phyloP scores from a whole-genome alignment of 345 rosid species.

The Salix udensis region DNA sequence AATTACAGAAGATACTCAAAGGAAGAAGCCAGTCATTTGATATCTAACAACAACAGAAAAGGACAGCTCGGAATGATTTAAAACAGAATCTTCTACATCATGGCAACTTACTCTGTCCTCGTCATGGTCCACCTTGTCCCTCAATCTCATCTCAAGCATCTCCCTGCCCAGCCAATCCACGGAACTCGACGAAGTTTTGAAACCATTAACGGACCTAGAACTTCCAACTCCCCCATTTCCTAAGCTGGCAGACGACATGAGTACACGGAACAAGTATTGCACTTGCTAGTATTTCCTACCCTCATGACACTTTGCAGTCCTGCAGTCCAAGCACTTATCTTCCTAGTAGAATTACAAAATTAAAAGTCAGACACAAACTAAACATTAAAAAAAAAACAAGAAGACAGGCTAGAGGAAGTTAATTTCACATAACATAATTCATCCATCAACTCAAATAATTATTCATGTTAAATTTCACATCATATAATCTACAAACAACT shows the following conservation, averaged over 20 bases:
- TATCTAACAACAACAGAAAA: neutral
- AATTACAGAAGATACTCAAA: neutral
- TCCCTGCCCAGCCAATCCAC: slow-evolving; percentile 95
- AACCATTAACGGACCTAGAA: slow-evolving; percentile 81
- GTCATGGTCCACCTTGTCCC: slow-evolving; percentile 74
- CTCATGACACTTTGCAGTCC: slow-evolving; percentile 26
- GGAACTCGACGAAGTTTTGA: slow-evolving; percentile 85
- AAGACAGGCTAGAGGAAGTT: neutral
- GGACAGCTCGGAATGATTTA: neutral
- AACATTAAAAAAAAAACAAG: neutral
- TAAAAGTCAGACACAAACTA: slow-evolving; percentile 20
- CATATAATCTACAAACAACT: neutral
- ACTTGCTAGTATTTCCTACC: slow-evolving; percentile 38
- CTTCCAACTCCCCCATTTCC: slow-evolving; percentile 96
- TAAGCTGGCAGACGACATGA: slow-evolving; percentile 80
- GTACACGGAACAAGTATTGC: slow-evolving; percentile 18
- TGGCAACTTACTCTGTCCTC: slow-evolving; percentile 70
- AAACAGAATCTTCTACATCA: slow-evolving; percentile 7
- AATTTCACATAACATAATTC: neutral
- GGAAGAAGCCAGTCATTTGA: slow-evolving; percentile 1
- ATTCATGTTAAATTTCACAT: neutral
- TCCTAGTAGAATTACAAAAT: slow-evolving; percentile 42
- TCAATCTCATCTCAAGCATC: slow-evolving; percentile 87
- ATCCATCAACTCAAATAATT: neutral
- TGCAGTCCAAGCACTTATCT: slow-evolving; percentile 38